Conservation (phyloP, 352 stramenopile species). For the Pythium volutum region DNA sequence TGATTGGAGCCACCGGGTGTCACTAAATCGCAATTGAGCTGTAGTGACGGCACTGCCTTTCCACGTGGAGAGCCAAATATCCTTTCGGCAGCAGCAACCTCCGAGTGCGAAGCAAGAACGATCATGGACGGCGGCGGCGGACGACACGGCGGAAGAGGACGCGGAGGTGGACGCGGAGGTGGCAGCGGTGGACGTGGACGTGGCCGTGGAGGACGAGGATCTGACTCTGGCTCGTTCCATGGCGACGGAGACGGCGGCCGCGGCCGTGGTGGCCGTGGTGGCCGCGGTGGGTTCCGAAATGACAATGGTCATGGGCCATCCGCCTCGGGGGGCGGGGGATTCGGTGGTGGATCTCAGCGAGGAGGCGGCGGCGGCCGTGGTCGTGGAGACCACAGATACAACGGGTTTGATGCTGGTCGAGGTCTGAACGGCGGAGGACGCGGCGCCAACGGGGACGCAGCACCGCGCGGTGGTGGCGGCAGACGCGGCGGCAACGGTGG, state of each 20-base stretch:
- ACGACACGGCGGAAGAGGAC: constrained; percentile 4
- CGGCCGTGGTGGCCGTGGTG: constrained; percentile 9
- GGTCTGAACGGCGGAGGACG: constrained; percentile 14
- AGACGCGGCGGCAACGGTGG: constrained; percentile 11
- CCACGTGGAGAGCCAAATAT: background rate
- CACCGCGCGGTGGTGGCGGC: constrained; percentile 1
- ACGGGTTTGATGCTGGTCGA: background rate
- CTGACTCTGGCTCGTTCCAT: background rate
- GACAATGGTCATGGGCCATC: background rate
- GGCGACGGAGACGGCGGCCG: background rate
- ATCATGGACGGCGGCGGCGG: constrained; percentile 11
- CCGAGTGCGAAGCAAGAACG: background rate
- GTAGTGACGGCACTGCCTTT: background rate
- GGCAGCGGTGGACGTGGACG: background rate
- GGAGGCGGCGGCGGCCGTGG: constrained; percentile 5
- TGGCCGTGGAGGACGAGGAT: constrained; percentile 2
- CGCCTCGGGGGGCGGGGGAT: constrained; percentile 3
- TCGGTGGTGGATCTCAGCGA: background rate
- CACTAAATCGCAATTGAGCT: background rate
- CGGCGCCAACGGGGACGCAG: background rate
- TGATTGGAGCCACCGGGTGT: background rate
- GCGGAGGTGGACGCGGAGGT: background rate
- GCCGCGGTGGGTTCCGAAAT: constrained; percentile 5
- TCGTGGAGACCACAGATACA: constrained; percentile 11
- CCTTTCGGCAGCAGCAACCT: background rate